Base-by-base conservation (phyloP, 2,329 filamentous ascomycete genomes). In the Diaporthe vexans region DNA sequence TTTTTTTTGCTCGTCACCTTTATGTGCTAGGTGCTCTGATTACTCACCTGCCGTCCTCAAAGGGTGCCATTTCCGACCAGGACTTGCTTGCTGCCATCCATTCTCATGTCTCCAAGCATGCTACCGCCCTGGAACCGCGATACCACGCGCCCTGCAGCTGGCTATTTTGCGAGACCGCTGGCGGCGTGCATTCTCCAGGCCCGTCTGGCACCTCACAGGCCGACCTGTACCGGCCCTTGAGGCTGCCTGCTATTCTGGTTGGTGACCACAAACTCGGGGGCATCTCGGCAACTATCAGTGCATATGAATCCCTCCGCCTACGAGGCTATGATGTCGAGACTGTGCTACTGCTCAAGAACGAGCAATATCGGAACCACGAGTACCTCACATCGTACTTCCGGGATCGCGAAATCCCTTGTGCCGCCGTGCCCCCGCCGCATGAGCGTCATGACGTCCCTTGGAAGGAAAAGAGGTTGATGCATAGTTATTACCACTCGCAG, bases 101-200 rank as follows among this genome's bases (percentile, higher is more conserved):
- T 63, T 80, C 83, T 1, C 83, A 86, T 72, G 84, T 88, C 1
- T 80, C 82, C 9, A 77, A 83, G 37, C 11, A 40, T 11, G 69
- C 69, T n/a, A 85, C 85, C 71, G 85, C 88, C 4, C 78, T 80
- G 26, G 77, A 78, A 1, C 29, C 26, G 19, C 26, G 11, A 10
- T 19, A n/a, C 8, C 17, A 15, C 11, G 11, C 35, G 35, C 3
- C 83, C 83, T 81, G 84, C 59, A 89, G 89, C n/a, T 90, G 92
- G 82, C 84, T 94, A 1, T 88, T 97, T 61, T 86, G 97, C 59
- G 94, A 97, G 81, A 97, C 94, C 1, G 94, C 94, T 1, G 94
- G 94, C 0, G 94, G 94, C 0, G 93, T 96, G 0, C 91, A 96
- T 76, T 96, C 94, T 0, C 94, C 94, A 0, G 90, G 90, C 0